These are phyloP conservation scores for Tylopilus sp. DNA, from an alignment of 768 basidiomycete genomes.

Conservation along the genomic window DNA sequence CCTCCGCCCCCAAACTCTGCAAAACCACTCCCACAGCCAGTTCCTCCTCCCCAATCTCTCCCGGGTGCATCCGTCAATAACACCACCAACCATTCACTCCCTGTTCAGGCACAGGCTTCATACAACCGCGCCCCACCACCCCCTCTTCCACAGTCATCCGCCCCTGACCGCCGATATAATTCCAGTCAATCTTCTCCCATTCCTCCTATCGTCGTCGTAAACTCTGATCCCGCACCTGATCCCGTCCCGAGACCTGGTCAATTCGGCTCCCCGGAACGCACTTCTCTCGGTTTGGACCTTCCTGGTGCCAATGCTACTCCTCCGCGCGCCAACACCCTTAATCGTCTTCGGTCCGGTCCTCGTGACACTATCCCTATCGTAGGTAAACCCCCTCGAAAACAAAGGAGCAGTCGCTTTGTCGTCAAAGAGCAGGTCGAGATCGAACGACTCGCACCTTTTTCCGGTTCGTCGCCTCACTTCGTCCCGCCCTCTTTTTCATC, in stretches of 20 bases:
- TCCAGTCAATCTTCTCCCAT: conserved; percentile 45
- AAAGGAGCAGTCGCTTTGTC: conserved; percentile 94
- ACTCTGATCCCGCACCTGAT: conserved; percentile 60
- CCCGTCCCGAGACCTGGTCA: conserved; percentile 39
- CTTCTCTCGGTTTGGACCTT: conserved; percentile 46
- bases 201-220: conserved; percentile 86
- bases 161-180: conserved; percentile 59
- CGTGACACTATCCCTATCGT: conserved; percentile 97
- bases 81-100: conserved; percentile 38
- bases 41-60: conserved; percentile 36
- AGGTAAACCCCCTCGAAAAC: conserved; percentile 95
- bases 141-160: conserved; percentile 35
- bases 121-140: conserved; percentile 45
- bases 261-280: conserved; percentile 46
- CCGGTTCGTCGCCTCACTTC: conserved; percentile 45
- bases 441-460: conserved; percentile 87
- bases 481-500: conserved; percentile 2
- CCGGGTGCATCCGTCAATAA: conserved; percentile 34
- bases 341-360: conserved; percentile 75
- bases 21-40: conserved; percentile 60
- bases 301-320: conserved; percentile 45
- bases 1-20: conserved; percentile 62
- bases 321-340: conserved; percentile 65
- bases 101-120: conserved; percentile 36
- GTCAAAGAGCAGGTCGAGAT: conserved; percentile 96